Evolutionary conservation across 2,329 filamentous ascomycete species (phyloP).

Genomic region (Chaetomiaceae sp.): DNA sequence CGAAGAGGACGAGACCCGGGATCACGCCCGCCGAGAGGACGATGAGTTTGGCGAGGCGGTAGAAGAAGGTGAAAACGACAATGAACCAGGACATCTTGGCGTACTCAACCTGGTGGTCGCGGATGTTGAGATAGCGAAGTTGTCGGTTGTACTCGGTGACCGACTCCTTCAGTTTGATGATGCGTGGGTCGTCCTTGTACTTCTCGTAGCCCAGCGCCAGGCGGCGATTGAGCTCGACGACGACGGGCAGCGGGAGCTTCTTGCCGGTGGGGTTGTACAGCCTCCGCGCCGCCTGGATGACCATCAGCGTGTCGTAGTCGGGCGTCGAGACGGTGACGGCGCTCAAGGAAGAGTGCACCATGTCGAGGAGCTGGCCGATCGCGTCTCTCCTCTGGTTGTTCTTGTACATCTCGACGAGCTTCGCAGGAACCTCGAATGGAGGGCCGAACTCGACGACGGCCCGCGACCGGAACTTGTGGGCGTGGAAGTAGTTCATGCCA

Average conservation of each 20-base stretch:
- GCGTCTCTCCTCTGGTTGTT: constrained; percentile 79
- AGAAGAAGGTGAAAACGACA: constrained; percentile 72
- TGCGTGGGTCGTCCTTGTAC: constrained; percentile 86
- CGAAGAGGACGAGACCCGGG: constrained; percentile 82
- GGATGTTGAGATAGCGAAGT: constrained; percentile 78
- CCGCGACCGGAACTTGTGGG: constrained; percentile 94
- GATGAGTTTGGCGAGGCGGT: constrained; percentile 72
- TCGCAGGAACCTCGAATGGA: constrained; percentile 76
- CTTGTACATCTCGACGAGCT: constrained; percentile 82
- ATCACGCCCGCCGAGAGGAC: constrained; percentile 76
- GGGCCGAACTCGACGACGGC: constrained; percentile 93
- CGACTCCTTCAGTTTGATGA: constrained; percentile 67
- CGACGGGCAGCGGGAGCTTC: constrained; percentile 84
- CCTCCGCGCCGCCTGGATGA: constrained; percentile 88
- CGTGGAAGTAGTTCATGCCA: constrained; percentile 99
- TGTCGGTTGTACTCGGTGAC: constrained; percentile 84
- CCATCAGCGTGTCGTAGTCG: constrained; percentile 94
- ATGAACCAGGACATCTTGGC: constrained; percentile 74
- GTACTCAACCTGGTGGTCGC: constrained; percentile 93
- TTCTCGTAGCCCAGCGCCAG: constrained; percentile 87
- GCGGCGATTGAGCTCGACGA: constrained; percentile 89
- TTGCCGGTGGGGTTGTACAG: constrained; percentile 93
- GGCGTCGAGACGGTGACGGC: constrained; percentile 88
- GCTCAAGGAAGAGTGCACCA: constrained; percentile 77
- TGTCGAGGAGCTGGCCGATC: constrained; percentile 79